These are phyloP conservation scores for Talaromyces sp. DNA, from an alignment of 2,329 filamentous ascomycete species.

Conservation along the genomic window DNA sequence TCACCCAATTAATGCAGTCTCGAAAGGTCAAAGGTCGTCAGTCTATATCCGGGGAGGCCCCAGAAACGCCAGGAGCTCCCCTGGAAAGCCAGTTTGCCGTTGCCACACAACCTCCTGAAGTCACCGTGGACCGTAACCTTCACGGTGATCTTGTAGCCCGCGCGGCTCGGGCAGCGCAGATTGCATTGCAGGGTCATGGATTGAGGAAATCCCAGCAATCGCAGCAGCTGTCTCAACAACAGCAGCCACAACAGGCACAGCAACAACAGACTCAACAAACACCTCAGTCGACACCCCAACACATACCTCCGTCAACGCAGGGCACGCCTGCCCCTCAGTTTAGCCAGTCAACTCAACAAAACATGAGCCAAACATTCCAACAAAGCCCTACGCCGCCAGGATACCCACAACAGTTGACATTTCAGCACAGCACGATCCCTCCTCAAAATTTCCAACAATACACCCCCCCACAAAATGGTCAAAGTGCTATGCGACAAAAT, in stretches of 20 bases:
- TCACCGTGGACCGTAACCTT: constrained; percentile 36
- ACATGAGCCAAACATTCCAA: constrained; percentile 25
- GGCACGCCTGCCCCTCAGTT: constrained; percentile 31
- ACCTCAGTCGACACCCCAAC: constrained; percentile 20
- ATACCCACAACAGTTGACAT: constrained; percentile 30
- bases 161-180: constrained; percentile 45
- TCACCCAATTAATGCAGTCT: constrained; percentile 25
- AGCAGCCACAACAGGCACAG: constrained; percentile 25
- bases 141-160: constrained; percentile 44
- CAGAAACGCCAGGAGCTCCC: constrained; percentile 32
- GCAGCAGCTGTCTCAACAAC: constrained; percentile 27
- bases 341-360: constrained; percentile 20
- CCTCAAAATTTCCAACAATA: constrained; percentile 39
- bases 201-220: constrained; percentile 33
- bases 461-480: constrained; percentile 11
- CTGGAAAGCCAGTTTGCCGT: constrained; percentile 40
- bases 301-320: constrained; percentile 22
- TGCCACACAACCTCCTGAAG: constrained; percentile 33
- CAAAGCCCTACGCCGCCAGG: constrained; percentile 32
- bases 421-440: constrained; percentile 33
- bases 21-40: constrained; percentile 38
- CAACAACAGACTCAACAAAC: constrained; percentile 17
- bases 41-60: constrained; percentile 32
- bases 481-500: constrained; percentile 25
- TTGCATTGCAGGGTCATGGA: constrained; percentile 43